These are phyloP conservation scores for Colletotrichum lini DNA, from an alignment of 2,329 filamentous ascomycete genomes.

Conservation along the genomic window DNA sequence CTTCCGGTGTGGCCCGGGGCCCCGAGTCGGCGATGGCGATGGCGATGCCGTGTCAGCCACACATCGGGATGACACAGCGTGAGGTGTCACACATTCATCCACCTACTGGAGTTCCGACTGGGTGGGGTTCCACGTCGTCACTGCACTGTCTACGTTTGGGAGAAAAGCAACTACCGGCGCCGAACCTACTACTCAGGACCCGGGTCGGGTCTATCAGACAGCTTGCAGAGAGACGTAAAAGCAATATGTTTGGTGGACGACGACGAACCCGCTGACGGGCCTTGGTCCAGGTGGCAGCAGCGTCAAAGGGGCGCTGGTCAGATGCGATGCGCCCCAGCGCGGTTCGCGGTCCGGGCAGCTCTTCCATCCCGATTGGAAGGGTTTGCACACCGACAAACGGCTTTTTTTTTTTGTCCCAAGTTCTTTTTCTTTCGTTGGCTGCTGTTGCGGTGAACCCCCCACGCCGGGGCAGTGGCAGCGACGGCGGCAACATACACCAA, in stretches of 20 bases:
- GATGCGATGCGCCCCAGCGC: conserved; percentile 3
- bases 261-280: background rate
- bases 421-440: background rate
- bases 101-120: no score
- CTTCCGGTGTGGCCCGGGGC: conserved; percentile 17
- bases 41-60: background rate
- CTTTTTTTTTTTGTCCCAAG: no score
- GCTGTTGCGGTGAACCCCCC: background rate
- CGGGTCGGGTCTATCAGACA: background rate
- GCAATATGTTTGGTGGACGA: no score
- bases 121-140: background rate
- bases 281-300: background rate
- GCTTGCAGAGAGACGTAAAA: background rate
- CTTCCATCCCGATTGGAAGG: background rate
- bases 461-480: background rate
- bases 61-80: background rate
- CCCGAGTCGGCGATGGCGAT: background rate
- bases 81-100: background rate
- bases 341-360: conserved; percentile 6
- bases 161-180: conserved; percentile 18
- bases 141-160: background rate
- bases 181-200: conserved; percentile 1
- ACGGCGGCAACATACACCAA: background rate
- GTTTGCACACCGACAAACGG: background rate
- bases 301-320: conserved; percentile 1